phyloP scores from a whole-genome alignment of 176 grass and related monocot species.

The Ensete ventricosum region DNA sequence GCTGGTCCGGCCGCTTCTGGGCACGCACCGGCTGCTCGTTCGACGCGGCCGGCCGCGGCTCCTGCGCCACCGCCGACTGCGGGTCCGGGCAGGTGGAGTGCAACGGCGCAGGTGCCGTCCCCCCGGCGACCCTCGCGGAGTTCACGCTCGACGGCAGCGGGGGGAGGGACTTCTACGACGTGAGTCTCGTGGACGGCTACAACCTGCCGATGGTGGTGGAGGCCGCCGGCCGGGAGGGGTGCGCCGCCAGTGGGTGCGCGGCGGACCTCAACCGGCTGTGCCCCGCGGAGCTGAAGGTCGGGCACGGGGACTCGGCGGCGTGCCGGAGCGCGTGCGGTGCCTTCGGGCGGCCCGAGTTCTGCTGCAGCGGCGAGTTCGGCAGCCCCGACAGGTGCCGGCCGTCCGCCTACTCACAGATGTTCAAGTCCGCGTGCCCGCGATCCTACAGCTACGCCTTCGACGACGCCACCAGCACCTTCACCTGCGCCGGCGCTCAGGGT shows the following conservation, averaged over 20 bases:
- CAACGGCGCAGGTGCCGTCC: conserved; percentile 43
- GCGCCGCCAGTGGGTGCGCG: conserved; percentile 52
- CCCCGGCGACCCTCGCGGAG: conserved; percentile 68
- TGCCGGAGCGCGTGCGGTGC: conserved; percentile 53
- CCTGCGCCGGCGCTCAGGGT: conserved; percentile 50
- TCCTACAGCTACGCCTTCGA: conserved; percentile 98
- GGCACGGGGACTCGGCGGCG: conserved; percentile 34
- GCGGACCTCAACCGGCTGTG: conserved; percentile 66
- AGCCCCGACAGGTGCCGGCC: conserved; percentile 70
- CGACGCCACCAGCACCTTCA: conserved; percentile 90
- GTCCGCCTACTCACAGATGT: conserved; percentile 77
- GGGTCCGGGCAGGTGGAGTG: conserved; percentile 68
- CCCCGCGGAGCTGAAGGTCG: conserved; percentile 54
- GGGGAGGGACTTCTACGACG: conserved; percentile 88
- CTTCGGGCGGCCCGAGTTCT: conserved; percentile 70
- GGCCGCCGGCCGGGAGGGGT: conserved; percentile 30
- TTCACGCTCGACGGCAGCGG: conserved; percentile 56
- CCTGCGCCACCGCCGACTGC: conserved; percentile 80
- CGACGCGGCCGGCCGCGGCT: conserved; percentile 42
- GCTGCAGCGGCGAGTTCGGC: conserved; percentile 73
- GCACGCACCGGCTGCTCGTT: conserved; percentile 75
- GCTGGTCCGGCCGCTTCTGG: conserved; percentile 93
- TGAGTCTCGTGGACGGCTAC: conserved; percentile 92
- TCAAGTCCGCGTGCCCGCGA: conserved; percentile 83
- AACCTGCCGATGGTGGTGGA: conserved; percentile 76